A percentile compares a stretch with the other conserved stretches of the same genome.
Evolutionary conservation across 23 red algal genomes (phyloP).

Genomic region (Gracilaria gracilis): DNA sequence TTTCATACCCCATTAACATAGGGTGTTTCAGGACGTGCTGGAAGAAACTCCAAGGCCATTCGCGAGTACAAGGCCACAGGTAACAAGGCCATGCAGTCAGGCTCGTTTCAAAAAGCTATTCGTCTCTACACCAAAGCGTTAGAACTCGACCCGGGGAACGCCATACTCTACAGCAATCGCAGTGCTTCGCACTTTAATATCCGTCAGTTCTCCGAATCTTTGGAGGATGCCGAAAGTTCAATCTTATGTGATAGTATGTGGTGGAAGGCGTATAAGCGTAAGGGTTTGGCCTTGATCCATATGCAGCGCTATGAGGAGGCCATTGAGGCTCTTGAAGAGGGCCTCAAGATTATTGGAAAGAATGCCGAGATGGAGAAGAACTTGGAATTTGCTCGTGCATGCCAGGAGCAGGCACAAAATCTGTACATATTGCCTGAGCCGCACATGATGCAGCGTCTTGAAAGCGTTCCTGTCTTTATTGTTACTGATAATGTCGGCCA

Average conservation of each 20-base stretch:
- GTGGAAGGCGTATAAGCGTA: constrained; percentile 97
- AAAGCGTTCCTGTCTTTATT: constrained; percentile 90
- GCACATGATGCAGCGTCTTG: constrained; percentile 90
- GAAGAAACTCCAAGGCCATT: constrained; percentile 66
- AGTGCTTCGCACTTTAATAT: constrained; percentile 86
- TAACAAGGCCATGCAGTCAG: constrained; percentile 86
- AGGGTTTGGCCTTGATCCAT: constrained; percentile 82
- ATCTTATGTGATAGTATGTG: constrained; percentile 80
- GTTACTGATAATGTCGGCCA: constrained; percentile 89
- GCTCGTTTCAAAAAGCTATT: constrained; percentile 80
- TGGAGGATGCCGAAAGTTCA: constrained; percentile 89
- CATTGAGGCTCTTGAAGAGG: constrained; percentile 82
- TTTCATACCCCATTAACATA: background rate
- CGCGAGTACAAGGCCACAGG: constrained; percentile 84
- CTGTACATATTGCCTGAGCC: constrained; percentile 93
- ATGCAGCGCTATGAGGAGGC: constrained; percentile 93
- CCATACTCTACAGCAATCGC: constrained; percentile 91
- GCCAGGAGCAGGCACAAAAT: constrained; percentile 86
- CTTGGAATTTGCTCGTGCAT: constrained; percentile 78
- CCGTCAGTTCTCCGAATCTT: constrained; percentile 76
- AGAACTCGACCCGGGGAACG: constrained; percentile 78
- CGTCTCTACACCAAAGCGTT: constrained; percentile 81
- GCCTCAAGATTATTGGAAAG: constrained; percentile 61
- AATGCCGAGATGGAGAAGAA: constrained; percentile 82
- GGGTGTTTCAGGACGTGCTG: constrained; percentile 55